Percentiles rank a stretch among this genome's conserved stretches.
Conservation (phyloP, 2,329 filamentous ascomycete species). For the Aspergillus neotritici region DNA sequence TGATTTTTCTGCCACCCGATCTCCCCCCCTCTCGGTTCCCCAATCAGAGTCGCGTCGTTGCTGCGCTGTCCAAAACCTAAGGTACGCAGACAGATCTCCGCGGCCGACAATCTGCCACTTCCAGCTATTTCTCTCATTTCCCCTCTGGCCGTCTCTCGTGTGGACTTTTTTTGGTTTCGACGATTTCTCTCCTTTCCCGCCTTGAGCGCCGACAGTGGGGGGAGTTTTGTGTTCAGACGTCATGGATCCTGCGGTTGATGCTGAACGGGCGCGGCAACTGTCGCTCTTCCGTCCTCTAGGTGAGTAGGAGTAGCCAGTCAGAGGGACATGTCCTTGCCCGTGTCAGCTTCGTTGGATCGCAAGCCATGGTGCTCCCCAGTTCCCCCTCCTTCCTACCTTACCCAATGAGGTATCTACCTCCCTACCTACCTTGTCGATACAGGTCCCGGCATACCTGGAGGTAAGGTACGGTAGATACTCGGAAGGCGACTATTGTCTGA, state of each 20-base stretch:
- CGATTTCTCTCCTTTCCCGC: constrained; percentile 14
- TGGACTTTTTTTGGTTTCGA: background rate
- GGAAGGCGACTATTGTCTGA: background rate
- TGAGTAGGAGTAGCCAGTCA: constrained; percentile 37
- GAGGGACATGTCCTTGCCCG: constrained; percentile 23
- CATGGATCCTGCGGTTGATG: constrained; percentile 30
- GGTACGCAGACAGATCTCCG: background rate
- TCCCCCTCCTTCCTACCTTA: constrained; percentile 6
- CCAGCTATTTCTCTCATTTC: background rate
- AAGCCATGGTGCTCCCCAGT: constrained; percentile 5
- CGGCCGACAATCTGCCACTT: background rate
- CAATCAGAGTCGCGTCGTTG: no score
- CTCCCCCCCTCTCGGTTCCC: no score
- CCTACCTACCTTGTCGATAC: no score
- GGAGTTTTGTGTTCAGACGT: constrained; percentile 1
- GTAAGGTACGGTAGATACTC: background rate
- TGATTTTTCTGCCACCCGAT: no score
- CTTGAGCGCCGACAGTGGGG: constrained; percentile 18
- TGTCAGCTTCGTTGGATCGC: constrained; percentile 28
- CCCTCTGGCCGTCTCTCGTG: background rate
- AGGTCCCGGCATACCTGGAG: no score
- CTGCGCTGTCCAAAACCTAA: background rate
- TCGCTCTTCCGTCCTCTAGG: constrained; percentile 42
- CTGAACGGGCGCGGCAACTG: constrained; percentile 38
- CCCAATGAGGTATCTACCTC: constrained; percentile 8